A percentile compares a stretch with the other conserved stretches of the same genome.
Evolutionary conservation across 2,329 filamentous ascomycete genomes (phyloP).

Genomic region (Clonostachys chloroleuca): DNA sequence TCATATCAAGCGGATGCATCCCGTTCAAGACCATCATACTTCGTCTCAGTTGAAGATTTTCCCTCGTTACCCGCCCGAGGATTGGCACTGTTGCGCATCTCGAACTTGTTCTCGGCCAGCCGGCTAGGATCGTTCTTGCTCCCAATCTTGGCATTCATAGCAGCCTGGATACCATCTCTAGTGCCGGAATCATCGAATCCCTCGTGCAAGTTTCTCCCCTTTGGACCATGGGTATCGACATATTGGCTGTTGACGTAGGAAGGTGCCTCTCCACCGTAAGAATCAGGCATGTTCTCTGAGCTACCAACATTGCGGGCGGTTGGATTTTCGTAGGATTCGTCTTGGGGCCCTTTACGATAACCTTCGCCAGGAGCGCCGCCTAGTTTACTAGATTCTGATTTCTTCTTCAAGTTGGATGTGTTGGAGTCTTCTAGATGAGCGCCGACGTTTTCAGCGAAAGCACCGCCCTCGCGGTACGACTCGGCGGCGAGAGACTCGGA

Average conservation of each 20-base stretch:
- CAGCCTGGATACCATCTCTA: constrained; percentile 28
- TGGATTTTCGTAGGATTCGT: constrained; percentile 30
- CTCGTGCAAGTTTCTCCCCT: constrained; percentile 38
- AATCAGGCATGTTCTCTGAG: constrained; percentile 5
- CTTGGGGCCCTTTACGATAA: constrained; percentile 32
- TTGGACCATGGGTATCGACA: constrained; percentile 23
- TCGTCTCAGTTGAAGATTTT: constrained; percentile 14
- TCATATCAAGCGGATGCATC: constrained; percentile 15
- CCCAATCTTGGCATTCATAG: constrained; percentile 36
- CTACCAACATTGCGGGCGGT: constrained; percentile 2
- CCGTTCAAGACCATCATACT: constrained; percentile 21
- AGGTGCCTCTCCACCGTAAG: constrained; percentile 21
- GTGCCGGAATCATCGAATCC: constrained; percentile 22
- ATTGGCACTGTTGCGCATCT: constrained; percentile 11
- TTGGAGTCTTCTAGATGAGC: constrained; percentile 20
- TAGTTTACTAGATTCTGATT: background rate
- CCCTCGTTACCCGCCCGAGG: constrained; percentile 17
- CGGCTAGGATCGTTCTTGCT: constrained; percentile 41
- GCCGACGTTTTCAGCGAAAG: constrained; percentile 55
- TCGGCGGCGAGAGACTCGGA: constrained; percentile 74
- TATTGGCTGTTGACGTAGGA: constrained; percentile 29
- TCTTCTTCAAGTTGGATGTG: constrained; percentile 8
- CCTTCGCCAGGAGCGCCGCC: background rate
- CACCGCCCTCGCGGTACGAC: constrained; percentile 56
- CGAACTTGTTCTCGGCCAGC: constrained; percentile 37